phyloP scores from a whole-genome alignment of 306 rosid species.

The Quercus agrifolia region DNA sequence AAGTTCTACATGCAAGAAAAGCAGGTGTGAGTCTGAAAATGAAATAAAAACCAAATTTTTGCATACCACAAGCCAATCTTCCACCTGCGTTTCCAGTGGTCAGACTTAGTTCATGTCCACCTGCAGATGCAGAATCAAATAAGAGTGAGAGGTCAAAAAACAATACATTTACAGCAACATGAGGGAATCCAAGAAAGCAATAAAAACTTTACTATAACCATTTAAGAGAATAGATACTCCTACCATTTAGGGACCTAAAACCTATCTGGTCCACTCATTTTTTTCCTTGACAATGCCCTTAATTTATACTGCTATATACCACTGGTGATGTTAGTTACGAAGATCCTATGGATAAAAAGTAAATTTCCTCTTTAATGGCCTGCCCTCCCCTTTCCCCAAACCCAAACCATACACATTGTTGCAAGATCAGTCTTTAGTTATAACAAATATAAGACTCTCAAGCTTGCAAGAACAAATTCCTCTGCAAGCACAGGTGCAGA shows the following conservation, averaged over 20 bases:
- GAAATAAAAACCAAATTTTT: conserved; percentile 6
- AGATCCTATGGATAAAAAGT: not conserved
- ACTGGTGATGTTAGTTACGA: not conserved
- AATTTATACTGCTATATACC: not conserved
- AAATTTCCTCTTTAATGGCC: conserved; percentile 5
- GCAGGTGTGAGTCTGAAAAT: not conserved
- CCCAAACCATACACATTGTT: not conserved
- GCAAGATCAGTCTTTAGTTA: not conserved
- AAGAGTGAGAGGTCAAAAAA: conserved; percentile 11
- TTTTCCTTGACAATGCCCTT: not conserved
- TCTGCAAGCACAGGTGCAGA: not conserved
- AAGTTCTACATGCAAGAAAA: conserved; percentile 6
- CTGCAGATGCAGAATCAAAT: conserved; percentile 39
- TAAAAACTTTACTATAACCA: not conserved
- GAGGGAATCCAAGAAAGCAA: not conserved
- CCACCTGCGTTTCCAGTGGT: conserved; percentile 92
- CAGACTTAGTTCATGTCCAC: conserved; percentile 86
- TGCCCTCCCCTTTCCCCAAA: not conserved
- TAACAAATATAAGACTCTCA: not conserved
- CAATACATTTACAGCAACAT: not conserved
- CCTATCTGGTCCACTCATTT: no score
- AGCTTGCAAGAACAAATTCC: conserved; percentile 15
- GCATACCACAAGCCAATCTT: conserved; percentile 93
- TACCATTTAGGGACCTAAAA: not conserved
- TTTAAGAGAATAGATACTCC: not conserved